These are phyloP conservation scores for Chlamydomonas sphaeroides DNA, from an alignment of 139 green algal species.

Conservation along the genomic window DNA sequence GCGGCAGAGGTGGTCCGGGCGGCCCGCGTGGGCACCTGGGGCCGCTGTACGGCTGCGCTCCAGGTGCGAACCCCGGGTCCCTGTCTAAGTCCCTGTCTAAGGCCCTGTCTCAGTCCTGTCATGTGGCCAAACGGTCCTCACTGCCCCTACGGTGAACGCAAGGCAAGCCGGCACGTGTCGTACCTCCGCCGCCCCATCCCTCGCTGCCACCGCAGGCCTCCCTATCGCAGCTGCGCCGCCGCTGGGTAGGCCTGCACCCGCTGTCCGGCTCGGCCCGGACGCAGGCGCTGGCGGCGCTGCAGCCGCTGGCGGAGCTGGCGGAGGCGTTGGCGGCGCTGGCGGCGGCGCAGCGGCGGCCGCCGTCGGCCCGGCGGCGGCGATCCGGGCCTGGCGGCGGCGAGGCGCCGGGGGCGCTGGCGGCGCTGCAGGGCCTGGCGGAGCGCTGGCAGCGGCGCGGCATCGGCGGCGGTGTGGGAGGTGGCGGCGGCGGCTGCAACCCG, in stretches of 20 bases:
- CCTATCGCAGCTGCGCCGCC: neutral
- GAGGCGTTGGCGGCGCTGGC: constrained; percentile 19
- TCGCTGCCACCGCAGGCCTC: no score
- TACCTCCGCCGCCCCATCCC: no score
- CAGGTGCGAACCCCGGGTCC: no score
- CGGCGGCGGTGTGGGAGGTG: neutral
- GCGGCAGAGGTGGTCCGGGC: constrained; percentile 16
- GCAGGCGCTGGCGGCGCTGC: constrained; percentile 3
- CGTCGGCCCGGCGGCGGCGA: neutral
- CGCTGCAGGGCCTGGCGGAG: neutral
- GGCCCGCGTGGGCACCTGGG: constrained; percentile 15
- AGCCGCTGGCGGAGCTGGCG: constrained; percentile 32
- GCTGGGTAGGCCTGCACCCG: constrained; percentile 25
- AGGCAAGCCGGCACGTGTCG: no score
- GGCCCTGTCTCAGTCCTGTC: no score
- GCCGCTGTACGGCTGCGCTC: neutral
- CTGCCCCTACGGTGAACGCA: no score
- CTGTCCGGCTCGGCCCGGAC: constrained; percentile 1
- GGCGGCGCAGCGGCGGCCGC: neutral
- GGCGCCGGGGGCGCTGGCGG: neutral
- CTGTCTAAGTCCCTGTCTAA: no score
- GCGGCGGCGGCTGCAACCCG: neutral
- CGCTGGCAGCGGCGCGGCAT: neutral
- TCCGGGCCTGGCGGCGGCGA: neutral
- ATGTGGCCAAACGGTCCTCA: no score